Conservation (phyloP, 2,329 filamentous ascomycete species). For the Pestalotiopsis sp. region DNA sequence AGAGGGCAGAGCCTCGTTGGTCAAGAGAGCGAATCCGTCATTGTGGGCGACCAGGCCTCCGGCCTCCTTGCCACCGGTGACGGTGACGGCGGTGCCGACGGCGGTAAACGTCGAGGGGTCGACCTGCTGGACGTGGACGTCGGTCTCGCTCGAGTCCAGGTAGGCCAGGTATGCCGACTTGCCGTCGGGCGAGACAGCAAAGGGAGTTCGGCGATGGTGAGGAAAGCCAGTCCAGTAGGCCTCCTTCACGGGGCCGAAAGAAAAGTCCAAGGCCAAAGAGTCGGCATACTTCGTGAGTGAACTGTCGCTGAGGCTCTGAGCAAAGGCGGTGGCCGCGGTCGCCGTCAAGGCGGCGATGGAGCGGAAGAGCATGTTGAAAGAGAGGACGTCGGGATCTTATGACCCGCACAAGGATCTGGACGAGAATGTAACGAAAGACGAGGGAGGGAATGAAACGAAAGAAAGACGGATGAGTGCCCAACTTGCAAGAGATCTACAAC, state of each 20-base stretch:
- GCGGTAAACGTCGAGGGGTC: slow-evolving; percentile 57
- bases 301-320: slow-evolving; percentile 15
- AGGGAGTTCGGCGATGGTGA: slow-evolving; percentile 65
- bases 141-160: slow-evolving; percentile 56
- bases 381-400: slow-evolving; percentile 11
- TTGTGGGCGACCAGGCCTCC: slow-evolving; percentile 64
- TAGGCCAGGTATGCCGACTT: slow-evolving; percentile 63
- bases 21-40: slow-evolving; percentile 65
- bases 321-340: slow-evolving; percentile 7
- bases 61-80: slow-evolving; percentile 59
- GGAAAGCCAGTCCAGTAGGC: slow-evolving; percentile 65
- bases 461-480: slow-evolving; percentile 5
- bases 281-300: slow-evolving; percentile 38
- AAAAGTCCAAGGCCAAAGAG: slow-evolving; percentile 48
- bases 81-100: slow-evolving; percentile 52
- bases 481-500: slow-evolving; percentile 4
- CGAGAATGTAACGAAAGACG: background rate
- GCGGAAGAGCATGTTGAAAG: slow-evolving; percentile 11
- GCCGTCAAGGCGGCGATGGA: slow-evolving; percentile 5
- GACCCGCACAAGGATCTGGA: slow-evolving; percentile 11
- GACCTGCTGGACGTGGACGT: slow-evolving; percentile 60
- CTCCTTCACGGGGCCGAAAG: slow-evolving; percentile 60
- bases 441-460: background rate
- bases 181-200: slow-evolving; percentile 63
- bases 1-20: slow-evolving; percentile 57